A percentile compares a stretch with the other conserved stretches of the same genome.
Conservation (phyloP, 2,329 filamentous ascomycete genomes). For the Beauveria sp. region DNA sequence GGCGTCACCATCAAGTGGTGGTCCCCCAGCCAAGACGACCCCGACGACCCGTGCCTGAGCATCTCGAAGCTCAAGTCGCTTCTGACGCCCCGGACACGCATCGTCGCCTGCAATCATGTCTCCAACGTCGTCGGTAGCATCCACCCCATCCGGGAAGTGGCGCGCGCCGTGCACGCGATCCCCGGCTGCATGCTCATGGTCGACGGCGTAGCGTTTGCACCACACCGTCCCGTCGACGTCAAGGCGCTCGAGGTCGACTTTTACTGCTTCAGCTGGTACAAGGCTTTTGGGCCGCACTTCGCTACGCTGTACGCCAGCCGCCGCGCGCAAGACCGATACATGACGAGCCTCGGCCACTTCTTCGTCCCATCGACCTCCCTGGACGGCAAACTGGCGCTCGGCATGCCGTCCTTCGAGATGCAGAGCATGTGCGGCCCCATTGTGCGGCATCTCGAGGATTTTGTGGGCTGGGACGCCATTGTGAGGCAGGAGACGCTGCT, state of each 20-base stretch:
- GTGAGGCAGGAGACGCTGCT: neutral
- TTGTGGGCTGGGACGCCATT: slow-evolving; percentile 4
- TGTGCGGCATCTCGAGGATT: slow-evolving; percentile 41
- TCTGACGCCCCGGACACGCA: slow-evolving; percentile 52
- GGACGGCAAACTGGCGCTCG: slow-evolving; percentile 59
- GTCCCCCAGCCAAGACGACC: neutral
- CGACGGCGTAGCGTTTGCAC: slow-evolving; percentile 65
- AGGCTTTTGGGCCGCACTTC: slow-evolving; percentile 67
- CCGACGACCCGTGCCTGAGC: neutral
- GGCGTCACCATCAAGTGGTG: neutral
- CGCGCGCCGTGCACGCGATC: slow-evolving; percentile 47
- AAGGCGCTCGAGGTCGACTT: slow-evolving; percentile 59
- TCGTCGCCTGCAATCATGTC: slow-evolving; percentile 63
- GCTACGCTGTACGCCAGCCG: slow-evolving; percentile 48
- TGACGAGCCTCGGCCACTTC: slow-evolving; percentile 52
- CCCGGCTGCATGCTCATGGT: slow-evolving; percentile 29
- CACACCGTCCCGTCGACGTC: slow-evolving; percentile 62
- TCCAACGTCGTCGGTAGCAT: slow-evolving; percentile 66
- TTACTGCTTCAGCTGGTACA: slow-evolving; percentile 69
- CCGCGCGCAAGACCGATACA: slow-evolving; percentile 36
- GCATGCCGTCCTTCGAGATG: slow-evolving; percentile 20
- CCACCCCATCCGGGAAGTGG: neutral
- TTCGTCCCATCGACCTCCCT: slow-evolving; percentile 58
- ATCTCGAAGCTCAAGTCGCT: slow-evolving; percentile 24
- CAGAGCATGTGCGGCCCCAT: slow-evolving; percentile 49